These are phyloP conservation scores for Tremellales sp. DNA, from an alignment of 1,284 basidiomycete genomes.

Conservation along the genomic window DNA sequence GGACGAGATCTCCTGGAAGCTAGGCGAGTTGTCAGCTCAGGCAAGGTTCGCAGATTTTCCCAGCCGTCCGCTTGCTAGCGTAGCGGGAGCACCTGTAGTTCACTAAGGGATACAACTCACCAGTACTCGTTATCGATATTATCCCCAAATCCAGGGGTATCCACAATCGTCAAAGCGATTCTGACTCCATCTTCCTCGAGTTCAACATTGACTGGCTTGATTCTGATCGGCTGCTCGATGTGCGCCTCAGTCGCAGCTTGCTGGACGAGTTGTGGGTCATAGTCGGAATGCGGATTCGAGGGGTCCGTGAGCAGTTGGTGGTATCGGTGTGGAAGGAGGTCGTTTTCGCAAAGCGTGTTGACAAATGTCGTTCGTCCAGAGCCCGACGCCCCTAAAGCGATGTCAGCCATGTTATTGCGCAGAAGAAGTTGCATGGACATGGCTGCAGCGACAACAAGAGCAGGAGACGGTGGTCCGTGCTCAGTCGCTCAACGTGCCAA, in stretches of 20 bases:
- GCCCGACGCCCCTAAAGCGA: slow-evolving; percentile 71
- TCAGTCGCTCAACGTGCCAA: neutral
- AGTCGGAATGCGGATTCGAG: slow-evolving; percentile 68
- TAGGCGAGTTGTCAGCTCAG: slow-evolving; percentile 38
- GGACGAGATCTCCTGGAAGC: slow-evolving; percentile 93
- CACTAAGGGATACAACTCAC: slow-evolving; percentile 55
- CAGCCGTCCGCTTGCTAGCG: neutral
- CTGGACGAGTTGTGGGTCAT: slow-evolving; percentile 57
- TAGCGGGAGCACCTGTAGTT: neutral
- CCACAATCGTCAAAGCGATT: slow-evolving; percentile 95
- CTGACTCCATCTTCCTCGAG: slow-evolving; percentile 98
- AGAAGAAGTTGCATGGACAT: neutral
- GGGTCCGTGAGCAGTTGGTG: slow-evolving; percentile 47
- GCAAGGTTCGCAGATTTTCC: neutral
- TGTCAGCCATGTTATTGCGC: neutral
- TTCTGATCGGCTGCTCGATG: slow-evolving; percentile 89
- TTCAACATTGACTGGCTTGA: slow-evolving; percentile 94
- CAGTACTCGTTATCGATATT: slow-evolving; percentile 98
- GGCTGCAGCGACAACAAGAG: neutral
- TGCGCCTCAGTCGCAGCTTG: slow-evolving; percentile 69
- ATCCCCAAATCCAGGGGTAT: slow-evolving; percentile 98
- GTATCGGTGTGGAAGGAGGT: slow-evolving; percentile 61
- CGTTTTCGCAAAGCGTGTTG: slow-evolving; percentile 94
- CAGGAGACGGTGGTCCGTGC: neutral
- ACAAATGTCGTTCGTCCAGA: slow-evolving; percentile 96